Conservation (phyloP, 768 basidiomycete genomes). For the Collybia mongolica region DNA sequence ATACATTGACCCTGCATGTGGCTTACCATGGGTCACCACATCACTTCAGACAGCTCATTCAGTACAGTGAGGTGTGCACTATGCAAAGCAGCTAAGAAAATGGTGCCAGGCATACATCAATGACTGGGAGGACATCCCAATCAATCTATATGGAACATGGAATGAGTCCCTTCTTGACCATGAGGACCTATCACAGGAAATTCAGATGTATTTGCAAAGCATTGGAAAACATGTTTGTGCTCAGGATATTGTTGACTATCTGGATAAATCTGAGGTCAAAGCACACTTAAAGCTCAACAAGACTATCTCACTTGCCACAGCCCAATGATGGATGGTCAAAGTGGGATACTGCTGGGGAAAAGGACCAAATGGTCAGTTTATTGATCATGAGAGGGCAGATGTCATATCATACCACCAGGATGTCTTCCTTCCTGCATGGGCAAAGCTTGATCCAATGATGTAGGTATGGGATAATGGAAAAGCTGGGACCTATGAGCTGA, state of each 20-base stretch:
- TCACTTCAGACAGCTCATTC: conserved; percentile 2
- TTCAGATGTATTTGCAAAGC: conserved; percentile 14
- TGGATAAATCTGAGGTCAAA: conserved; percentile 3
- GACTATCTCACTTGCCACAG: conserved; percentile 16
- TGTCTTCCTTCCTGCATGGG: conserved; percentile 16
- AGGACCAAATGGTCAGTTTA: conserved; percentile 18
- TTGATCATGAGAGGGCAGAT: conserved; percentile 14
- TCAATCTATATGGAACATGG: neutral
- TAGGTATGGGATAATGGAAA: neutral
- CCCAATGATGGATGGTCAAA: conserved; percentile 17
- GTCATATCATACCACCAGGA: conserved; percentile 23
- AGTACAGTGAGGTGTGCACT: conserved; percentile 1
- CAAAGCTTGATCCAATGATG: neutral
- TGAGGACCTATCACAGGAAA: conserved; percentile 10
- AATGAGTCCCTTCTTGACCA: conserved; percentile 8
- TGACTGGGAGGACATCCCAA: neutral
- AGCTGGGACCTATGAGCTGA: too few species aligned
- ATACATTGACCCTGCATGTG: conserved; percentile 1
- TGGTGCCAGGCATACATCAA: conserved; percentile 1
- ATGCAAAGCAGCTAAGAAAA: neutral
- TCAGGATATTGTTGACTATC: conserved; percentile 17
- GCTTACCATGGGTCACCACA: neutral
- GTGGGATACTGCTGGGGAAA: conserved; percentile 18
- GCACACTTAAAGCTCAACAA: conserved; percentile 8
- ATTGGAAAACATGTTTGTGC: conserved; percentile 19